Evolutionary conservation across 2,329 filamentous ascomycete species (phyloP), one percentile per base, ranked within the genome.

Genomic region (Calonectria ilicicola): DNA sequence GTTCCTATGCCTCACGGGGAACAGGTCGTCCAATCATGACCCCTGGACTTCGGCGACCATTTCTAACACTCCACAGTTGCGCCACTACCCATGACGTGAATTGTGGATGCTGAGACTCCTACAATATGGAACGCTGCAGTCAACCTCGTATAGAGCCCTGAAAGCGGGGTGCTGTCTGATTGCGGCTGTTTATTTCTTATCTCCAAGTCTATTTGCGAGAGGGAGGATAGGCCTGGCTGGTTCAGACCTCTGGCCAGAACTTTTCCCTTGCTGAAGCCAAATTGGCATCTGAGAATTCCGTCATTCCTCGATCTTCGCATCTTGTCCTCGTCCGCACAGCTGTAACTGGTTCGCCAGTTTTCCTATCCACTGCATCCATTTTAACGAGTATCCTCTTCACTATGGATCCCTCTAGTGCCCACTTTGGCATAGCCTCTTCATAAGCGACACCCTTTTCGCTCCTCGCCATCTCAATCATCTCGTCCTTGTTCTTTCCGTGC

Each of bases 381-480:
- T 47, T 60, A 14, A 72, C 72, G 3, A 72, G 67, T 19, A 17
- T 27, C 19, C 32, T 70, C 64, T 75, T 75, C 8, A 75, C 64
- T 10, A 75, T 66, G n/a, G 74, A 74, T 29, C 74, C 74, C 46
- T 74, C 49, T 5, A 70, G 56, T 27, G 72, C 72, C 74, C 74
- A 75, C 12, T 58, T 65, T 10, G 72, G 74, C 23, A 74, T 72
- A 27, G 69, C 42, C 51, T 70, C 49, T 10, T 72, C 58, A 63
- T 70, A 75, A 17, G 8, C 14, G 8, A 70, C 60, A 3, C 74
- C 74, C 49, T 70, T 74, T n/a, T 72, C 63, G 17, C 35, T 35
- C 62, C 29, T 63, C 2, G 69, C 72, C 72, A 75, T 74, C 38
- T 70, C 44, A 40, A 74, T 21, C 74, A 75, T 75, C 6, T 74